Evolutionary conservation across 495 filamentous ascomycete genomes (phyloP).

Genomic region (Margaritispora aquatica): DNA sequence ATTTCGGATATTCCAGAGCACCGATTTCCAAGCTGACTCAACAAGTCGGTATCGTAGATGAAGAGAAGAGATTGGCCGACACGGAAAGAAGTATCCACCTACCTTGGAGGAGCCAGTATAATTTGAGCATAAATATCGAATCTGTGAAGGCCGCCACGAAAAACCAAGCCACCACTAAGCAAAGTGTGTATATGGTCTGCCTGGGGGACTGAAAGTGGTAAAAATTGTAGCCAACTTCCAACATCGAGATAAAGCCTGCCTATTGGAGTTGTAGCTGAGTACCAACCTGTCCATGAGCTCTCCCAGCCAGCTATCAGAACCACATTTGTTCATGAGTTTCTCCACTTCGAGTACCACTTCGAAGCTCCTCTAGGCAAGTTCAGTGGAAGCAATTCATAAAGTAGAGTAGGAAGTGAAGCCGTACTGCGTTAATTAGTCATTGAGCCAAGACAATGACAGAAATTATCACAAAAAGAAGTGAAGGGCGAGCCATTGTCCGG

Average conservation of each 20-base stretch:
- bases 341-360: constrained; percentile 29
- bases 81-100: constrained; percentile 35
- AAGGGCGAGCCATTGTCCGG: constrained; percentile 19
- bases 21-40: constrained; percentile 34
- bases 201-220: constrained; percentile 36
- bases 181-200: constrained; percentile 30
- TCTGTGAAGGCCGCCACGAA: constrained; percentile 27
- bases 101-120: constrained; percentile 31
- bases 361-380: constrained; percentile 29
- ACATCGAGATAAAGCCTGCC: constrained; percentile 34
- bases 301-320: constrained; percentile 34
- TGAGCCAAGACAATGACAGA: too few species aligned
- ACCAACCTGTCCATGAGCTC: constrained; percentile 30
- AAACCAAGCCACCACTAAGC: constrained; percentile 27
- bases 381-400: constrained; percentile 31
- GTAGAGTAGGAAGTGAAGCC: constrained; percentile 34
- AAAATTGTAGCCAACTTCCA: constrained; percentile 38
- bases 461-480: constrained; percentile 30
- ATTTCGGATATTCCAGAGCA: constrained; percentile 36
- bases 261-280: constrained; percentile 37
- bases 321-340: constrained; percentile 39
- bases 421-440: too few species aligned
- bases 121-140: constrained; percentile 32
- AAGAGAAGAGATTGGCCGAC: constrained; percentile 34
- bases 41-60: constrained; percentile 38